Evolutionary conservation across 768 basidiomycete species (phyloP).

Genomic region (Dioszegia hungarica): DNA sequence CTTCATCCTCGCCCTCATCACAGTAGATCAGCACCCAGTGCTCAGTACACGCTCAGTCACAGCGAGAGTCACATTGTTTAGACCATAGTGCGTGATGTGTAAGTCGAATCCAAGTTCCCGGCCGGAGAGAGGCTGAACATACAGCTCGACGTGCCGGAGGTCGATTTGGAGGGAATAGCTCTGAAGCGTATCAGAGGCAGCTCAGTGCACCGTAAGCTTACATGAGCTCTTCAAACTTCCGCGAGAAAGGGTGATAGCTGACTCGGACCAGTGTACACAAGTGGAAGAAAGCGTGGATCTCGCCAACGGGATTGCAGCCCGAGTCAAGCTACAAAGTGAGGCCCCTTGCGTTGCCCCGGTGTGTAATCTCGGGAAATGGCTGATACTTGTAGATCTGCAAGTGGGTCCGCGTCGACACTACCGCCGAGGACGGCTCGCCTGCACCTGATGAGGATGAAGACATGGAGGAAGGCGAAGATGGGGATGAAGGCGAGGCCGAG

Average conservation of each 20-base stretch:
- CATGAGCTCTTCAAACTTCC: background rate
- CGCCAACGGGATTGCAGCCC: slow-evolving; percentile 34
- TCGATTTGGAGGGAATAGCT: slow-evolving; percentile 16
- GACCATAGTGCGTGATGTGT: too few relatives aligned
- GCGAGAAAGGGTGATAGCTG: background rate
- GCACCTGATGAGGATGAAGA: slow-evolving; percentile 21
- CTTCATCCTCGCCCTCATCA: too few relatives aligned
- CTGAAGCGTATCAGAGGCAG: slow-evolving; percentile 39
- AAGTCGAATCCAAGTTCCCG: too few relatives aligned
- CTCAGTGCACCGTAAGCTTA: slow-evolving; percentile 36
- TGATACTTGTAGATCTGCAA: slow-evolving; percentile 32
- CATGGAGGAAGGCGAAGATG: slow-evolving; percentile 20
- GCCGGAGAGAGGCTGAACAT: background rate
- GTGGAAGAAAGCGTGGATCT: slow-evolving; percentile 40
- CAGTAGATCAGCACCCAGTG: too few relatives aligned
- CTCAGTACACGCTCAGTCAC: too few relatives aligned
- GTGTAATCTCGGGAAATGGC: background rate
- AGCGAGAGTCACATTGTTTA: too few relatives aligned
- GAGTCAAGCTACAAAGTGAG: slow-evolving; percentile 40
- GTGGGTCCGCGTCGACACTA: slow-evolving; percentile 35
- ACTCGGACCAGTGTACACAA: slow-evolving; percentile 28
- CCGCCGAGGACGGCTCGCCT: slow-evolving; percentile 6
- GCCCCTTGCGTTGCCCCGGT: background rate
- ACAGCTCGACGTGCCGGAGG: slow-evolving; percentile 22
- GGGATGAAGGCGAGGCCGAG: slow-evolving; percentile 14